Evolutionary conservation across 2,329 filamentous ascomycete genomes (phyloP).

Genomic region (Monosporascus sp.): DNA sequence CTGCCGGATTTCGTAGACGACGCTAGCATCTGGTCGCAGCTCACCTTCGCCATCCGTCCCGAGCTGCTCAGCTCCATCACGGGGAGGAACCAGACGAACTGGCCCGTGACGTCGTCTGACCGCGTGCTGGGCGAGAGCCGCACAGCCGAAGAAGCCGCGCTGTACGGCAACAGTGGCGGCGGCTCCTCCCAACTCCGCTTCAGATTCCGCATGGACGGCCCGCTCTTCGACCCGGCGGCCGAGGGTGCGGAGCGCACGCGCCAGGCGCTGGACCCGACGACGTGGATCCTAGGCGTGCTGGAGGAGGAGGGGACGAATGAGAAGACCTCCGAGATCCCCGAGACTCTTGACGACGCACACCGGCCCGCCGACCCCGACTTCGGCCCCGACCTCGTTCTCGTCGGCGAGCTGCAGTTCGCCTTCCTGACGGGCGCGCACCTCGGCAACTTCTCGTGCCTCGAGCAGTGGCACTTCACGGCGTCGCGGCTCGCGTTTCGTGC

Average conservation of each 20-base stretch:
- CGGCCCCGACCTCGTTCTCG: constrained; percentile 36
- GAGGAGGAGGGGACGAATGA: constrained; percentile 15
- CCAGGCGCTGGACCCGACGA: constrained; percentile 35
- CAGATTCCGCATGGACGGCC: constrained; percentile 24
- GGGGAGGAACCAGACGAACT: constrained; percentile 35
- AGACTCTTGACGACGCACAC: constrained; percentile 52
- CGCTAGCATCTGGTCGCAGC: constrained; percentile 42
- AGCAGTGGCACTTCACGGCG: constrained; percentile 57
- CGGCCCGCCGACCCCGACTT: constrained; percentile 46
- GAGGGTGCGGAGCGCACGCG: constrained; percentile 22
- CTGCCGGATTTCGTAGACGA: constrained; percentile 23
- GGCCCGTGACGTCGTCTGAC: constrained; percentile 51
- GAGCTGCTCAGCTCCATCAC: constrained; percentile 43
- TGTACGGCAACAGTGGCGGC: constrained; percentile 24
- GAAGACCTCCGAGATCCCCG: constrained; percentile 28
- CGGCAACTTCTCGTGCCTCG: constrained; percentile 53
- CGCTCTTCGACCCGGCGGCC: constrained; percentile 20
- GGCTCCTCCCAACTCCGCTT: constrained; percentile 17
- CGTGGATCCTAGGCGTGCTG: constrained; percentile 40
- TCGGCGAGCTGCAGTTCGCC: constrained; percentile 57
- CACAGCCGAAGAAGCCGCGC: constrained; percentile 35
- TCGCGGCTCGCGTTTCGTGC: constrained; percentile 47
- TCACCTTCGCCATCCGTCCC: constrained; percentile 45
- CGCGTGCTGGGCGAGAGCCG: constrained; percentile 38
- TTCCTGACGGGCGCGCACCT: constrained; percentile 54